These are phyloP conservation scores for Leccinellum albellum DNA, from an alignment of 768 basidiomycete genomes.

Conservation along the genomic window DNA sequence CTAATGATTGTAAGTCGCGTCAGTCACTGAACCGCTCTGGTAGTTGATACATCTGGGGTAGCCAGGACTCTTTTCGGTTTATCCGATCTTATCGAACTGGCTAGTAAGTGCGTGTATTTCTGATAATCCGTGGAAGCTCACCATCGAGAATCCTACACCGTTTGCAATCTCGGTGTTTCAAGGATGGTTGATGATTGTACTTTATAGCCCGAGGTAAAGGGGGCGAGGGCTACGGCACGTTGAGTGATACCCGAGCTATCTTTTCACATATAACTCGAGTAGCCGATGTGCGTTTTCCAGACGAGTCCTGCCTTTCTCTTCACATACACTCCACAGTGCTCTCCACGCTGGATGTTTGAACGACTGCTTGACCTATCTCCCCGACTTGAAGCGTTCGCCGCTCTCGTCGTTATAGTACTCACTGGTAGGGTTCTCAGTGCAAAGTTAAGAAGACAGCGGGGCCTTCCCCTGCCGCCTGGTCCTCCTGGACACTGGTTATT, in stretches of 20 bases:
- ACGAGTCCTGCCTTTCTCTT: no score
- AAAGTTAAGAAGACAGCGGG: slow-evolving; percentile 6
- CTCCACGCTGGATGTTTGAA: slow-evolving; percentile 7
- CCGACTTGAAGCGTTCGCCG: slow-evolving; percentile 16
- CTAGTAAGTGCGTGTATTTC: neutral
- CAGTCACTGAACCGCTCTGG: neutral
- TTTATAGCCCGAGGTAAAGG: no score
- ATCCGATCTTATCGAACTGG: slow-evolving; percentile 9
- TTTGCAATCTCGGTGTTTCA: no score
- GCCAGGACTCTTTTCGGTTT: neutral
- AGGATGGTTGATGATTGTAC: no score
- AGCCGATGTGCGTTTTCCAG: no score
- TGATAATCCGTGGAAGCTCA: neutral
- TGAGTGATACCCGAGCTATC: no score
- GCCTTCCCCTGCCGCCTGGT: slow-evolving; percentile 28
- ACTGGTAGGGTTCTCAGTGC: slow-evolving; percentile 8
- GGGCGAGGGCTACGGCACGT: no score
- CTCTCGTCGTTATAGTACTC: slow-evolving; percentile 17
- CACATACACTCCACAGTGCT: neutral
- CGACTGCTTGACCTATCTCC: slow-evolving; percentile 2
- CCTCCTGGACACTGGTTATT: slow-evolving; percentile 34
- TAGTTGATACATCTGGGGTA: neutral
- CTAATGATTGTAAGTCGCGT: no score
- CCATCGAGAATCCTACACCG: no score
- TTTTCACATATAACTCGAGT: no score